Evolutionary conservation across 306 rosid genomes (phyloP), one percentile per base, ranked within the genome.

Genomic region (Hippophae rhamnoides): DNA sequence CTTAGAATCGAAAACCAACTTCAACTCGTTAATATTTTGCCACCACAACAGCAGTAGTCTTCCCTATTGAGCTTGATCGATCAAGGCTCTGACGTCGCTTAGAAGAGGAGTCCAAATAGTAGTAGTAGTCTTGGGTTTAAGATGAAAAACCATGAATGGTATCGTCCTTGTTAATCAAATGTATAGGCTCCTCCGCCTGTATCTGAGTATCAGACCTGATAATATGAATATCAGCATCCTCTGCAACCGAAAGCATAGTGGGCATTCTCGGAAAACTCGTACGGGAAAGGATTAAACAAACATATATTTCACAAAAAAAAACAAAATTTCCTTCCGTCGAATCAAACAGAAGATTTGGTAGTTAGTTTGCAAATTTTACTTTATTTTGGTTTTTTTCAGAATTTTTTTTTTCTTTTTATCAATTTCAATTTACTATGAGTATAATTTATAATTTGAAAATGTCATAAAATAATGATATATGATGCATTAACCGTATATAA

Each of bases 31-130:
- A 64, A 88, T 83, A 60, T 92, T 92, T 96, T 2, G 95, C 95
- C 70, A 92, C 95, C 58, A 88, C 95, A 1, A 93, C 99, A 50
- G 92, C 96, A 0, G 96, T 96, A 7, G 96, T 85, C 70, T 84
- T 92, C 74, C 96, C 47, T 10, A 92, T 82, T 8, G 99, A 92
- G 74, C 69, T 92, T 57, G 99, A 92, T 76, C 96, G 59, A 61
- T 92, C 99, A 7, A 92, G 89, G 46, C 96, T 92, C 65, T 73
- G 89, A 76, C 96, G 78, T 64, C 99, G 83, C 51, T 93, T 64
- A 0, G 93, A 70, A 0, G 93, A 80, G 7, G 95, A 85, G 70
- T 87, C 98, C 7, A 79, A 76, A 60, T 88, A 92, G 58, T 92
- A 92, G 59, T 88, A 92, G 58, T 92, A 92, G 59, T 88, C 96